These are phyloP conservation scores for Lepiota venenata DNA, from an alignment of 768 basidiomycete genomes.

Conservation along the genomic window DNA sequence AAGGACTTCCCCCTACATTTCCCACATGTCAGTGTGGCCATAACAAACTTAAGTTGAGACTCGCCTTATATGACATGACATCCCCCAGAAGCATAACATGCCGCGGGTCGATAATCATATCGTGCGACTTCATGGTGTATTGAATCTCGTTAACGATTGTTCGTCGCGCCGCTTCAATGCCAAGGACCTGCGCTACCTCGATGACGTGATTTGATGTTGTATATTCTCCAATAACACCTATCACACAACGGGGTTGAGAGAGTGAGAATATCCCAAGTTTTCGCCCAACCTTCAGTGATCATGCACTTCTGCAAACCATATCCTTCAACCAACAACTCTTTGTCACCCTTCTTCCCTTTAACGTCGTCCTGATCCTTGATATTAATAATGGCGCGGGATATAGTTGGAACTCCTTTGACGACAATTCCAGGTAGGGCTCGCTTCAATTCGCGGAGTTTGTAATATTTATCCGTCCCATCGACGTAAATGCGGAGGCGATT, in stretches of 20 bases:
- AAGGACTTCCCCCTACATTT: slow-evolving; percentile 85
- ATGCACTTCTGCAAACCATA: slow-evolving; percentile 97
- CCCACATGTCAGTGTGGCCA: background rate
- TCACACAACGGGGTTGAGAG: background rate
- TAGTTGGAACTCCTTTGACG: slow-evolving; percentile 85
- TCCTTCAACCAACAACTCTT: slow-evolving; percentile 94
- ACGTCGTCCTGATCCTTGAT: slow-evolving; percentile 86
- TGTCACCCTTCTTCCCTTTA: slow-evolving; percentile 80
- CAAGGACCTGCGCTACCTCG: slow-evolving; percentile 92
- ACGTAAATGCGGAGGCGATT: slow-evolving; percentile 78
- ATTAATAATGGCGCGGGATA: slow-evolving; percentile 93
- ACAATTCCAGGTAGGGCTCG: slow-evolving; percentile 81
- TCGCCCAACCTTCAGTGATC: slow-evolving; percentile 81
- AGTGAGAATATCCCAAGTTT: slow-evolving; percentile 8
- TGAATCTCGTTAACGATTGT: slow-evolving; percentile 98
- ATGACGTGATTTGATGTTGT: slow-evolving; percentile 98
- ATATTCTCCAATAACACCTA: slow-evolving; percentile 88
- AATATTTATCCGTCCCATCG: slow-evolving; percentile 76
- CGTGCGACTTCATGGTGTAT: slow-evolving; percentile 95
- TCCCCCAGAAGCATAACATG: slow-evolving; percentile 98
- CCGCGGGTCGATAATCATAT: slow-evolving; percentile 97
- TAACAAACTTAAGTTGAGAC: slow-evolving; percentile 3
- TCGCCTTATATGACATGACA: slow-evolving; percentile 96
- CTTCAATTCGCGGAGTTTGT: slow-evolving; percentile 82
- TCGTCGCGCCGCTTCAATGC: slow-evolving; percentile 92